phyloP scores from a whole-genome alignment of 139 green algal genomes.

The Choricystis sp. region DNA sequence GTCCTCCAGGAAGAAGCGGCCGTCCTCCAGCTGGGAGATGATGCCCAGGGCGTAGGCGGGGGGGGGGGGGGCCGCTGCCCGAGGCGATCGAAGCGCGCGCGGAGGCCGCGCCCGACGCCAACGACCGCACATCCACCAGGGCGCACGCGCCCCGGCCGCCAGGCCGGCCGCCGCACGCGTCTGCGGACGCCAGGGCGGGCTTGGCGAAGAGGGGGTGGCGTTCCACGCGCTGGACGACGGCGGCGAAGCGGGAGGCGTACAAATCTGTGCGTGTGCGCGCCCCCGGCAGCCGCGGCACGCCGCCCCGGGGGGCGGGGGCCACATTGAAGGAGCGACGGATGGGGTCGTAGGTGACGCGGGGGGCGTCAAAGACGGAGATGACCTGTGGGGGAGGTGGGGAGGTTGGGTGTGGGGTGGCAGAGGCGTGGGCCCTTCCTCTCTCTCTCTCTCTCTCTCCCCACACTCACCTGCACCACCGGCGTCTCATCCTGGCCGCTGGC shows the following conservation, averaged over 20 bases:
- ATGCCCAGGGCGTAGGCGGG: constrained; percentile 44
- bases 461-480: background rate
- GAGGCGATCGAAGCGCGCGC: too few relatives aligned
- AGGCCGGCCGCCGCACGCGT: too few relatives aligned
- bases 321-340: background rate
- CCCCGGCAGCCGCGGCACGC: background rate
- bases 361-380: background rate
- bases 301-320: too few relatives aligned
- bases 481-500: background rate
- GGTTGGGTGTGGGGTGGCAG: too few relatives aligned
- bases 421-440: too few relatives aligned
- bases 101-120: too few relatives aligned
- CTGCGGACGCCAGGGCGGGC: background rate
- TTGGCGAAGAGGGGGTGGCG: background rate
- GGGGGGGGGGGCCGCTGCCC: background rate
- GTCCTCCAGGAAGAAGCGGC: constrained; percentile 53
- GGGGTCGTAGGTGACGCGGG: background rate
- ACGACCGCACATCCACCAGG: background rate
- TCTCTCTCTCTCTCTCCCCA: too few relatives aligned
- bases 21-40: constrained; percentile 48
- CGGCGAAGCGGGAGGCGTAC: background rate
- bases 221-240: background rate
- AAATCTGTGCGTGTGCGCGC: background rate
- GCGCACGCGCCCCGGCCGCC: background rate
- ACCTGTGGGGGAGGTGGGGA: too few relatives aligned